Evolutionary conservation across 1,284 basidiomycete species (phyloP), one percentile per base, ranked within the genome.

Genomic region (Fomitopsis schrenkii): DNA sequence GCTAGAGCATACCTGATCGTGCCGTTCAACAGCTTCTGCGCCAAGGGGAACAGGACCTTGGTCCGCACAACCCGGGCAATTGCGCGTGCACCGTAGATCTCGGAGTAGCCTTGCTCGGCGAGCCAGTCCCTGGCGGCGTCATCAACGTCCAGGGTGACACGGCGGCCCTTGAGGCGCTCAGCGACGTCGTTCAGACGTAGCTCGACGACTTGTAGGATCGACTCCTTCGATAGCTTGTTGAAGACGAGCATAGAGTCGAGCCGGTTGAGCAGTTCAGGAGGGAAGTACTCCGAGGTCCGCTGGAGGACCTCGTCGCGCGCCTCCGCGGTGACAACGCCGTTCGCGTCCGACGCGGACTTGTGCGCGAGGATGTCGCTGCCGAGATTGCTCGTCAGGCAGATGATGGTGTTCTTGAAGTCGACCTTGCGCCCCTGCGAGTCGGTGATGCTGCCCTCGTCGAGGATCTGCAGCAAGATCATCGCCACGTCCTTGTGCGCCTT

Each of bases 401-500:
- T 89, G 72, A 95, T 93, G 2, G 91, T 93, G 75, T 93, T 94
- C 84, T 88, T 90, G 79, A 94, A 94, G 73, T 94, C 90, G 7
- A 90, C 86, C 69, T 88, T 90, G 60, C 72, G 72, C 17, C 72
- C 89, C 71, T 91, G 87, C 65, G 87, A 90, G 71, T 98, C 95
- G 1, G 94, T 97, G 63, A 97, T 80, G 59, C 79, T 86, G 10
- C 95, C 95, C 74, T 98, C 95, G 68, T 98, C 95, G 38, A 98
- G 83, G 60, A 98, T 91, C 74, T 97, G 95, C 3, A 98, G 81
- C 14, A 97, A 79, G 62, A 97, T 93, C 85, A 96, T 93, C 1
- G 91, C 84, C 30, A 97, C 94, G 68, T 95, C 94, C 81, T 90
- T 93, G 74, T 95, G 93, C 0, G 94, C 94, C 74, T 97, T 96